phyloP scores from a whole-genome alignment of 768 basidiomycete species.

The Suillus lakei region DNA sequence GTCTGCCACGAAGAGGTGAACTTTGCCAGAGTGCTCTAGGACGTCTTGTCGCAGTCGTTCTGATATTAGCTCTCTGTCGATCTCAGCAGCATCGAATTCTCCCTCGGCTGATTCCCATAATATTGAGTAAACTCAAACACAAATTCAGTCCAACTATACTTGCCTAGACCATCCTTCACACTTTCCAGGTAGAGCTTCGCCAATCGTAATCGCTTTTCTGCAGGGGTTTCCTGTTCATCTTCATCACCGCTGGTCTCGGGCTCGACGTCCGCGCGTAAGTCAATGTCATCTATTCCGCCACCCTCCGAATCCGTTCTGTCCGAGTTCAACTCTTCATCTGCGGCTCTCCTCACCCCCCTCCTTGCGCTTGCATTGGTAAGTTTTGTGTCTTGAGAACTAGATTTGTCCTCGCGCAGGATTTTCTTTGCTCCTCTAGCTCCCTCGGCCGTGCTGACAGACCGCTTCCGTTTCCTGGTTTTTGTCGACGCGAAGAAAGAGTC shows the following conservation, averaged over 20 bases:
- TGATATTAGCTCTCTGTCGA: slow-evolving; percentile 92
- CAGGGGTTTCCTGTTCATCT: slow-evolving; percentile 87
- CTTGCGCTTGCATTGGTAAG: slow-evolving; percentile 25
- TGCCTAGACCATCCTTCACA: slow-evolving; percentile 76
- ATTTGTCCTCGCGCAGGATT: slow-evolving; percentile 19
- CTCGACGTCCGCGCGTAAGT: slow-evolving; percentile 64
- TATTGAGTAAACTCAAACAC: slow-evolving; percentile 3
- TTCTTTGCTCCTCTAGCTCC: slow-evolving; percentile 29
- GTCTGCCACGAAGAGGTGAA: slow-evolving; percentile 82
- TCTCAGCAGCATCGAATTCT: slow-evolving; percentile 93
- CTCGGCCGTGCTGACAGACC: slow-evolving; percentile 40
- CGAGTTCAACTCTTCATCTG: slow-evolving; percentile 71
- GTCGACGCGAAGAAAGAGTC: slow-evolving; percentile 79
- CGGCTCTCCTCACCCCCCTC: slow-evolving; percentile 24
- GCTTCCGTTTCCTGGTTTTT: slow-evolving; percentile 68
- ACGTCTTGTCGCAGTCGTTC: slow-evolving; percentile 92
- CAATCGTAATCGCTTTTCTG: slow-evolving; percentile 88
- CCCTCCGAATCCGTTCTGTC: slow-evolving; percentile 62
- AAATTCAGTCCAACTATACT: slow-evolving; percentile 24
- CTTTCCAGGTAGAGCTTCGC: slow-evolving; percentile 90
- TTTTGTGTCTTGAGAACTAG: slow-evolving; percentile 22
- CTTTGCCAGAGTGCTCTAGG: slow-evolving; percentile 84
- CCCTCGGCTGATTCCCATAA: slow-evolving; percentile 63
- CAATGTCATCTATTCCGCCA: slow-evolving; percentile 70
- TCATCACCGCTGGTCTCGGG: slow-evolving; percentile 76